phyloP scores from a whole-genome alignment of 148 eudicot genomes.

The Chenopodium quinoa region DNA sequence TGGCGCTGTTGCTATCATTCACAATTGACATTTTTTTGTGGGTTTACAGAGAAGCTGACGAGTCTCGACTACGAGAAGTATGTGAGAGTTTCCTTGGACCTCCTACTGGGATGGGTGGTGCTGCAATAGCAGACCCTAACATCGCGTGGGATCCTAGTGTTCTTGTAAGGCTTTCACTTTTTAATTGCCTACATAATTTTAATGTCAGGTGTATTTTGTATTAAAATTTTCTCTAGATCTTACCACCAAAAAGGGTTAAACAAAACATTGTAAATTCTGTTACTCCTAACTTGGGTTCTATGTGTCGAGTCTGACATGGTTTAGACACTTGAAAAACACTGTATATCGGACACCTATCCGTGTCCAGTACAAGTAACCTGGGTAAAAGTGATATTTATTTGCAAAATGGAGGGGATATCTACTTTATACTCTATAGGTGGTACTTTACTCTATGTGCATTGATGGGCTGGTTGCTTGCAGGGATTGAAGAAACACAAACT shows the following conservation, averaged over 20 bases:
- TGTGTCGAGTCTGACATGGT: background rate
- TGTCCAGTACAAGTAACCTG: background rate
- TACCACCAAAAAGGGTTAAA: background rate
- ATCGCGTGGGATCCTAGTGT: conserved; percentile 89
- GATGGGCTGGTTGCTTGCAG: conserved; percentile 37
- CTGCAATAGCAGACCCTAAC: conserved; percentile 40
- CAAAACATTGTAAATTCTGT: background rate
- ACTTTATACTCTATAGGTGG: background rate
- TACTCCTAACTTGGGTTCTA: background rate
- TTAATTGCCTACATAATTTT: conserved; percentile 12
- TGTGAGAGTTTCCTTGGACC: conserved; percentile 97
- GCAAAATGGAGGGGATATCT: background rate
- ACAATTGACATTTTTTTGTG: conserved; percentile 3
- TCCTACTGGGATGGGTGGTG: conserved; percentile 82
- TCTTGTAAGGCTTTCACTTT: conserved; percentile 48
- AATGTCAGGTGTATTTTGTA: background rate
- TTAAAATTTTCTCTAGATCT: background rate
- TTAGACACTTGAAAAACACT: too few relatives aligned
- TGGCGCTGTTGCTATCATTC: background rate
- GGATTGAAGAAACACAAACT: conserved; percentile 92
- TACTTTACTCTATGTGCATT: background rate
- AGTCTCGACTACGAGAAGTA: conserved; percentile 85
- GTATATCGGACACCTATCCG: background rate
- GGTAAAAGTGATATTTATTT: background rate
- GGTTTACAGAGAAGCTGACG: conserved; percentile 76